Evolutionary conservation across 1,284 basidiomycete species (phyloP).

Genomic region (Cryptococcus sp.): DNA sequence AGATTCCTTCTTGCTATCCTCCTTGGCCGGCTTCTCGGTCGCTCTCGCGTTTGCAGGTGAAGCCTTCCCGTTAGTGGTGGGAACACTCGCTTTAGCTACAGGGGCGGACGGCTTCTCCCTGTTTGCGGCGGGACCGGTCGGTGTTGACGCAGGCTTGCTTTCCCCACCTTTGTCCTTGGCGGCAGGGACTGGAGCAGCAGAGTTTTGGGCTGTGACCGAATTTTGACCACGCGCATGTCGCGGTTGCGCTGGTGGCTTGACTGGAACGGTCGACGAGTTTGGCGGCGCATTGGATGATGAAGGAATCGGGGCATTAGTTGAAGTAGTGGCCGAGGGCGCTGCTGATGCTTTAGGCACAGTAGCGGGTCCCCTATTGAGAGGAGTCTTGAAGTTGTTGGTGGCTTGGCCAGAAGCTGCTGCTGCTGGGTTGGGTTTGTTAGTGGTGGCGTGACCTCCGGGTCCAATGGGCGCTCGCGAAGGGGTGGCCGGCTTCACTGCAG

Average conservation of each 20-base stretch:
- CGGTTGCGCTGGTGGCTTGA: conserved; percentile 23
- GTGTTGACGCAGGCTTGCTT: conserved; percentile 3
- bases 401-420: conserved; percentile 5
- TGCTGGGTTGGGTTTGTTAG: conserved; percentile 1
- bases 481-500: conserved; percentile 45
- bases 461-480: conserved; percentile 15
- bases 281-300: conserved; percentile 53
- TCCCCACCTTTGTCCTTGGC: conserved; percentile 19
- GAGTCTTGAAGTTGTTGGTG: conserved; percentile 11
- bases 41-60: conserved; percentile 52
- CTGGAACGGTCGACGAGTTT: conserved; percentile 14
- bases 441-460: conserved; percentile 4
- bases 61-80: conserved; percentile 10
- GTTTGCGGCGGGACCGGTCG: not conserved
- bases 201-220: conserved; percentile 13
- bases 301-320: conserved; percentile 5
- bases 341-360: conserved; percentile 11
- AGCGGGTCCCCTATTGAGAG: conserved; percentile 3
- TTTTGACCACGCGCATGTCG: conserved; percentile 17
- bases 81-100: not conserved
- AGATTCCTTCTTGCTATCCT: conserved; percentile 38
- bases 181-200: conserved; percentile 5
- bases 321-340: conserved; percentile 7
- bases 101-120: not conserved
- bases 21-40: conserved; percentile 20